These are phyloP conservation scores for Cyphellophora europaea DNA, from an alignment of 2,329 filamentous ascomycete genomes.

Conservation along the genomic window DNA sequence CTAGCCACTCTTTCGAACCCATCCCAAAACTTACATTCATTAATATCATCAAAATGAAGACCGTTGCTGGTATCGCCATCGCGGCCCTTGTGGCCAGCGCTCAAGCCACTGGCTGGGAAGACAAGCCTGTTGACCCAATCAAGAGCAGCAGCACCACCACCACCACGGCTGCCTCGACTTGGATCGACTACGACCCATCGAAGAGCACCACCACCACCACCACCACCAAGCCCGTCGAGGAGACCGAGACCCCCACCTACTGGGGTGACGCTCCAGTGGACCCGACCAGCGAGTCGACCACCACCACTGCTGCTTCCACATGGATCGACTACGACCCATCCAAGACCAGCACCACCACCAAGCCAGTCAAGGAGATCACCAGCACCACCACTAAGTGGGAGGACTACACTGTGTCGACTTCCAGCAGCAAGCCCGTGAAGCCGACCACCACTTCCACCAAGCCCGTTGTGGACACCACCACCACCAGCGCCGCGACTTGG, in stretches of 20 bases:
- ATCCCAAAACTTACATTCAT: no score
- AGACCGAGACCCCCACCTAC: neutral
- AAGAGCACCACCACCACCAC: neutral
- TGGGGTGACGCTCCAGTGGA: neutral
- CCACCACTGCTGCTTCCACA: neutral
- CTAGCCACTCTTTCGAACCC: constrained; percentile 1
- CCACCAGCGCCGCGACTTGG: neutral
- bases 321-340: neutral
- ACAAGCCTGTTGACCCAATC: neutral
- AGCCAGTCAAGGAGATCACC: neutral
- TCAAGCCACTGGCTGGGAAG: neutral
- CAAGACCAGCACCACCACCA: constrained; percentile 8
- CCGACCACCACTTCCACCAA: constrained; percentile 1
- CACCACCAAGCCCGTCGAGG: neutral
- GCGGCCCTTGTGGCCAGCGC: neutral
- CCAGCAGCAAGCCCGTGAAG: neutral
- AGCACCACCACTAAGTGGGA: neutral
- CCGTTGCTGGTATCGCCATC: neutral
- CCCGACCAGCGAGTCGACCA: neutral
- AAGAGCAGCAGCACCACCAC: neutral
- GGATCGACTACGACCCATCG: neutral
- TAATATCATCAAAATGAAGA: constrained; percentile 1
- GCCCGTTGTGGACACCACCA: neutral
- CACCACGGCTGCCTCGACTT: neutral
- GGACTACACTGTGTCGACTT: neutral